Conservation (phyloP, 1,139 yeast genomes). For the Wickerhamomyces sp. region DNA sequence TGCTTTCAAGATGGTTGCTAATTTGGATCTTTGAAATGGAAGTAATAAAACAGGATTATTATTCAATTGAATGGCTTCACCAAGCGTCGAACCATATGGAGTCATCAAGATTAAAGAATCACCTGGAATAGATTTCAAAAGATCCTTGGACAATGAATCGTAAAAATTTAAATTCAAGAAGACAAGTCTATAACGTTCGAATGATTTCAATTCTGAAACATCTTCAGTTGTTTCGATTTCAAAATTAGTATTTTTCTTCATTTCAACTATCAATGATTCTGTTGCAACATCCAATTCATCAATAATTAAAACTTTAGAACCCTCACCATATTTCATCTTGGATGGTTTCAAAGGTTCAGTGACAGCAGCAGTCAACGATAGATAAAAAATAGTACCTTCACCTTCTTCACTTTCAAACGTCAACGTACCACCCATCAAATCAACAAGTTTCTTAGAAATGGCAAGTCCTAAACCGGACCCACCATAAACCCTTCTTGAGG, state of each 20-base stretch:
- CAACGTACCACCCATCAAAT: slow-evolving; percentile 53
- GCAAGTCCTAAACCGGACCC: slow-evolving; percentile 61
- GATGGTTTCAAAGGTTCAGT: slow-evolving; percentile 12
- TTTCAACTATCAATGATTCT: slow-evolving; percentile 31
- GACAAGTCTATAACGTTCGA: slow-evolving; percentile 5
- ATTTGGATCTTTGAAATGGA: slow-evolving; percentile 13
- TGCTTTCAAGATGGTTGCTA: slow-evolving; percentile 2
- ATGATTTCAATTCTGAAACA: neutral
- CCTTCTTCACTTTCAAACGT: slow-evolving; percentile 48
- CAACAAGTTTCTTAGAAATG: slow-evolving; percentile 52
- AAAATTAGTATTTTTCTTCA: slow-evolving; percentile 17
- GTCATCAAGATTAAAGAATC: slow-evolving; percentile 9
- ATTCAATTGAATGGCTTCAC: slow-evolving; percentile 4
- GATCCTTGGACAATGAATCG: slow-evolving; percentile 1
- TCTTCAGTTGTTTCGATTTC: slow-evolving; percentile 4
- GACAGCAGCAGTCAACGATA: slow-evolving; percentile 25
- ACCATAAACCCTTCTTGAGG: slow-evolving; percentile 50
- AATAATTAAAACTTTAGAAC: slow-evolving; percentile 32
- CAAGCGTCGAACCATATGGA: slow-evolving; percentile 9
- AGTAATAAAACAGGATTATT: slow-evolving; percentile 11
- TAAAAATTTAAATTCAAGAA: slow-evolving; percentile 9
- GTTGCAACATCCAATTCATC: slow-evolving; percentile 32
- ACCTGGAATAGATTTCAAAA: neutral
- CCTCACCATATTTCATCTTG: slow-evolving; percentile 20
- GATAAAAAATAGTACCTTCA: slow-evolving; percentile 46